Conservation (phyloP, 2,329 filamentous ascomycete genomes). For the Aspergillus candidus region DNA sequence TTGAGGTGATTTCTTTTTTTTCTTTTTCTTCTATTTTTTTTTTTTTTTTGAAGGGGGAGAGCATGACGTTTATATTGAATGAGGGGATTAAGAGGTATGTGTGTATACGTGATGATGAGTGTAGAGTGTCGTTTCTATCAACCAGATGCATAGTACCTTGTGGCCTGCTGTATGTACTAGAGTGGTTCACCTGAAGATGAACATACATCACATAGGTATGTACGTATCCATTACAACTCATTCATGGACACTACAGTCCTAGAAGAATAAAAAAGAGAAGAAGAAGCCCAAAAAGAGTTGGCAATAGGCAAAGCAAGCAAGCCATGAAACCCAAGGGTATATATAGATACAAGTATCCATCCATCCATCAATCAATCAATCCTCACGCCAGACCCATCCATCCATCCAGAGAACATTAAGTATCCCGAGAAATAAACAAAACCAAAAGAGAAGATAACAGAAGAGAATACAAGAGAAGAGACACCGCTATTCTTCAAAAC, state of each 20-base stretch:
- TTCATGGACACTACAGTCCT: background rate
- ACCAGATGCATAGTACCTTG: too few relatives aligned
- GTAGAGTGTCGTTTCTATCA: too few relatives aligned
- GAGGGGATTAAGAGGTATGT: slow-evolving; percentile 10
- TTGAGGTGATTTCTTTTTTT: slow-evolving; percentile 19
- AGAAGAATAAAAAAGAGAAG: slow-evolving; percentile 10
- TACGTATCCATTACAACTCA: too few relatives aligned
- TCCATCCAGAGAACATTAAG: too few relatives aligned
- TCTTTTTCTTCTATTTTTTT: background rate
- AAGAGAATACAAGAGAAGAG: slow-evolving; percentile 13
- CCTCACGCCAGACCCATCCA: too few relatives aligned
- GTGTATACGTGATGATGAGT: slow-evolving; percentile 9
- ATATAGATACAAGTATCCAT: background rate
- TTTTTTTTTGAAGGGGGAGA: background rate
- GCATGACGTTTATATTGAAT: slow-evolving; percentile 6
- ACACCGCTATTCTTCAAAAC: background rate
- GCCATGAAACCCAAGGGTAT: background rate
- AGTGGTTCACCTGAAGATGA: too few relatives aligned
- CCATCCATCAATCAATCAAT: too few relatives aligned
- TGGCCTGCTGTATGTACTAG: too few relatives aligned
- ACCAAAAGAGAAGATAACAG: background rate
- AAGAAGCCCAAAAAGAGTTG: slow-evolving; percentile 1
- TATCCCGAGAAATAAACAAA: too few relatives aligned
- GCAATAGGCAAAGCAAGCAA: background rate
- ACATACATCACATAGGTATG: too few relatives aligned